Evolutionary conservation across 2,329 filamentous ascomycete genomes (phyloP).

Genomic region (Ascochyta viciae-villosae): DNA sequence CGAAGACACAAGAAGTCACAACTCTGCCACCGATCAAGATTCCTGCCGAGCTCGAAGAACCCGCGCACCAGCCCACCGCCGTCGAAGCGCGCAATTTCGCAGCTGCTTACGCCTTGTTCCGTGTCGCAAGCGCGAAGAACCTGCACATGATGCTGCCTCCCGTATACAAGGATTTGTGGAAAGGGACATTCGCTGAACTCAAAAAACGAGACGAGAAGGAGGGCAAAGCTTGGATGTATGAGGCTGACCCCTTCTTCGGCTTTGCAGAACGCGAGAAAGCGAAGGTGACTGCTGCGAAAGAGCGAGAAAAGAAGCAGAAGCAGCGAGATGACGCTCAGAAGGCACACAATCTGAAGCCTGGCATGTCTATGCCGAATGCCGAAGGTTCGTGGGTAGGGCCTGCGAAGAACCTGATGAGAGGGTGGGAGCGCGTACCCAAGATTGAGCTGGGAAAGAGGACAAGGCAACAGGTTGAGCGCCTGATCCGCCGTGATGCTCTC

Average conservation of each 20-base stretch:
- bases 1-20: conserved; percentile 80
- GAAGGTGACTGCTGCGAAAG: conserved; percentile 78
- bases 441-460: conserved; percentile 91
- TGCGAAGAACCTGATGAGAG: conserved; percentile 63
- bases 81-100: conserved; percentile 94
- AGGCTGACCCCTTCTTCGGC: conserved; percentile 89
- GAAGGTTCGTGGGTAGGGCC: conserved; percentile 40
- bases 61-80: conserved; percentile 77
- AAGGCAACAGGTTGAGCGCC: conserved; percentile 76
- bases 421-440: conserved; percentile 85
- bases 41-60: conserved; percentile 75
- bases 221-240: conserved; percentile 86
- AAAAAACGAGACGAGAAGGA: conserved; percentile 82
- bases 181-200: conserved; percentile 79
- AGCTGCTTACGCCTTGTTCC: conserved; percentile 87
- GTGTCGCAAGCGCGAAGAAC: conserved; percentile 95
- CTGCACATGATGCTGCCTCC: conserved; percentile 94
- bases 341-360: conserved; percentile 60
- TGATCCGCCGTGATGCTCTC: conserved; percentile 77
- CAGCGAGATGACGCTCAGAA: conserved; percentile 67
- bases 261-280: conserved; percentile 81
- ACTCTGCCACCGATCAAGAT: conserved; percentile 83
- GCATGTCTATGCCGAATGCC: conserved; percentile 37
- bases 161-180: conserved; percentile 89
- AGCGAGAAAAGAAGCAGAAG: conserved; percentile 68